Conservation (phyloP, 345 rosid genomes). For the Cardamine chenopodiifolia region DNA sequence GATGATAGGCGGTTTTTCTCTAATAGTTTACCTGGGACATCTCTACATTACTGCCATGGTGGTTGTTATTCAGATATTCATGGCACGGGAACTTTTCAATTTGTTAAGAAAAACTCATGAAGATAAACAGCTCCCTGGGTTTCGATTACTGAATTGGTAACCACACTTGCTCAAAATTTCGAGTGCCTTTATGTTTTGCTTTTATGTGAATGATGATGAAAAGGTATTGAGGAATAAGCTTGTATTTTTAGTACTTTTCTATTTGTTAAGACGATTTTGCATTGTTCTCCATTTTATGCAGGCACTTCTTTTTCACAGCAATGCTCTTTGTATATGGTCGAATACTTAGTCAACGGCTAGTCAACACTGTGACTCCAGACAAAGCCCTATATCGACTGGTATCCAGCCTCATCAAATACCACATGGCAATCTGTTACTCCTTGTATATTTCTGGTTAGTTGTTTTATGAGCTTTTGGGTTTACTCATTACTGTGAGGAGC, state of each 20-base stretch:
- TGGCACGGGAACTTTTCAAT: conserved; percentile 80
- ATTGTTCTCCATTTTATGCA: conserved; percentile 26
- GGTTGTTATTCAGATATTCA: conserved; percentile 76
- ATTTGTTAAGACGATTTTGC: background rate
- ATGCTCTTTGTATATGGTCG: conserved; percentile 92
- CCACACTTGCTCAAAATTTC: background rate
- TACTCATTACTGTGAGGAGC: background rate
- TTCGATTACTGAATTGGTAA: conserved; percentile 77
- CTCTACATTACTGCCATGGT: conserved; percentile 88
- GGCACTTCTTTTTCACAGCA: conserved; percentile 90
- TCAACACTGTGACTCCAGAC: conserved; percentile 78
- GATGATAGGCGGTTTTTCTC: conserved; percentile 76
- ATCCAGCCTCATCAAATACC: conserved; percentile 72
- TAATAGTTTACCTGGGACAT: conserved; percentile 79
- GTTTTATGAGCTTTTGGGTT: background rate
- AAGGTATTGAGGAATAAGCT: background rate
- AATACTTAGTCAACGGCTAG: conserved; percentile 77
- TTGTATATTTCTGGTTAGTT: conserved; percentile 75
- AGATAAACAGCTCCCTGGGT: conserved; percentile 79
- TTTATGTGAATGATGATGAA: background rate
- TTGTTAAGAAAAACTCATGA: conserved; percentile 70
- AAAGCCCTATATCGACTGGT: conserved; percentile 68
- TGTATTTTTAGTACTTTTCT: background rate
- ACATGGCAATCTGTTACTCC: conserved; percentile 76
- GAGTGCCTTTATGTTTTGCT: background rate